These are phyloP conservation scores for Pseudogymnoascus sp. DNA, from an alignment of 2,329 filamentous ascomycete species.

Conservation along the genomic window DNA sequence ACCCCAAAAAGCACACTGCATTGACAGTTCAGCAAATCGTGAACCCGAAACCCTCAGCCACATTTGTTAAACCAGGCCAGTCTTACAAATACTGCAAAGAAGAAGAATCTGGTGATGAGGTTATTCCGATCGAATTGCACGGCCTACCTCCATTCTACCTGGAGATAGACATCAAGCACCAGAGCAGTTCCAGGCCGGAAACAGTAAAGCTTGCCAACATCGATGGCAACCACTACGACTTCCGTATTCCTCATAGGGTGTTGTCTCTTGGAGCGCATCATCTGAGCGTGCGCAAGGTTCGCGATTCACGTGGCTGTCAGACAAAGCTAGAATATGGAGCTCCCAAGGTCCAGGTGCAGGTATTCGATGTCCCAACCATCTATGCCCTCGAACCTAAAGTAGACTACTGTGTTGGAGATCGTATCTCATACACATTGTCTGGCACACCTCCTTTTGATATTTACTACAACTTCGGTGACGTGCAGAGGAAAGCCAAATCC, in stretches of 20 bases:
- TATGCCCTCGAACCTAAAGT: conserved; percentile 74
- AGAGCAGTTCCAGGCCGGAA: conserved; percentile 71
- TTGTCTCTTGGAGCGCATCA: conserved; percentile 85
- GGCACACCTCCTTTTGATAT: conserved; percentile 90
- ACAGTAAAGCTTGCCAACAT: conserved; percentile 76
- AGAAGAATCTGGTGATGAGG: conserved; percentile 72
- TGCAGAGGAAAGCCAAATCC: conserved; percentile 69
- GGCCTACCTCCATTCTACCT: conserved; percentile 82
- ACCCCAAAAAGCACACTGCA: conserved; percentile 55
- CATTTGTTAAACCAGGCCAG: conserved; percentile 78
- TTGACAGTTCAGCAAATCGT: conserved; percentile 74
- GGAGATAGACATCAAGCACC: conserved; percentile 89
- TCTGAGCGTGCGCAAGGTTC: conserved; percentile 80
- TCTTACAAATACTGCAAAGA: conserved; percentile 93
- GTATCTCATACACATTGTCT: conserved; percentile 83
- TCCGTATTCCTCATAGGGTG: conserved; percentile 76
- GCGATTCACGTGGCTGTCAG: conserved; percentile 80
- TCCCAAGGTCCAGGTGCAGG: conserved; percentile 78
- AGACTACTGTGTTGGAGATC: conserved; percentile 94
- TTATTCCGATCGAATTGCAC: conserved; percentile 76
- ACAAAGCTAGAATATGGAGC: conserved; percentile 62
- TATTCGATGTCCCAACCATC: conserved; percentile 88
- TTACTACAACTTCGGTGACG: conserved; percentile 79
- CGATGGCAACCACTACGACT: conserved; percentile 61
- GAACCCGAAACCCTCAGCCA: conserved; percentile 71